phyloP scores from a whole-genome alignment of 2,329 filamentous ascomycete genomes.

The Pestalotiopsis sp. region DNA sequence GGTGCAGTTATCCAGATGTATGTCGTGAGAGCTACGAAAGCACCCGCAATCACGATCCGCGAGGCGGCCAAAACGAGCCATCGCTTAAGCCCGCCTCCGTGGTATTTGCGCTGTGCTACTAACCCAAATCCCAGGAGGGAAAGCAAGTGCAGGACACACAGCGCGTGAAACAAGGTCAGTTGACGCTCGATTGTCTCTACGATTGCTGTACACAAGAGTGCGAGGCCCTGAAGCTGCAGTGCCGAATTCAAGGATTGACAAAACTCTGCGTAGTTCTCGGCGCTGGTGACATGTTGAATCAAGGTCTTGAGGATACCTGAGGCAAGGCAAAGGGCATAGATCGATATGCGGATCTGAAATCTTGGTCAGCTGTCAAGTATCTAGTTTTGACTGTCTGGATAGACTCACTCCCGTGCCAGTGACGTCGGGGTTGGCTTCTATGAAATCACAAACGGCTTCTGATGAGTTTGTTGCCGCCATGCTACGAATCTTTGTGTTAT shows the following conservation, averaged over 20 bases:
- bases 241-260: conserved; percentile 14
- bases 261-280: conserved; percentile 25
- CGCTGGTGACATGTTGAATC: conserved; percentile 31
- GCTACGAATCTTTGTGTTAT: neutral
- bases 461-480: neutral
- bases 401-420: conserved; percentile 14
- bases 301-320: conserved; percentile 12
- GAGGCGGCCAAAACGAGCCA: conserved; percentile 5
- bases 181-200: conserved; percentile 13
- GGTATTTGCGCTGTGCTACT: conserved; percentile 15
- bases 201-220: conserved; percentile 19
- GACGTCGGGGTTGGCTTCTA: conserved; percentile 43
- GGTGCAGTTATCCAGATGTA: conserved; percentile 21
- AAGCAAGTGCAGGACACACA: conserved; percentile 19
- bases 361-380: neutral
- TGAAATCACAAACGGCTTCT: neutral
- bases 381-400: neutral
- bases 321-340: conserved; percentile 15
- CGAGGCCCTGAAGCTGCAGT: conserved; percentile 17
- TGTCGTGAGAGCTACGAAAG: conserved; percentile 18
- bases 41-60: conserved; percentile 9
- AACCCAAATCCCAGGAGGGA: conserved; percentile 20
- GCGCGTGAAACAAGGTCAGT: conserved; percentile 19
- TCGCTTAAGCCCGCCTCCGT: conserved; percentile 5
- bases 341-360: conserved; percentile 16